Evolutionary conservation across 2,329 filamentous ascomycete species (phyloP).

Genomic region (Ceratocystis cubensis): DNA sequence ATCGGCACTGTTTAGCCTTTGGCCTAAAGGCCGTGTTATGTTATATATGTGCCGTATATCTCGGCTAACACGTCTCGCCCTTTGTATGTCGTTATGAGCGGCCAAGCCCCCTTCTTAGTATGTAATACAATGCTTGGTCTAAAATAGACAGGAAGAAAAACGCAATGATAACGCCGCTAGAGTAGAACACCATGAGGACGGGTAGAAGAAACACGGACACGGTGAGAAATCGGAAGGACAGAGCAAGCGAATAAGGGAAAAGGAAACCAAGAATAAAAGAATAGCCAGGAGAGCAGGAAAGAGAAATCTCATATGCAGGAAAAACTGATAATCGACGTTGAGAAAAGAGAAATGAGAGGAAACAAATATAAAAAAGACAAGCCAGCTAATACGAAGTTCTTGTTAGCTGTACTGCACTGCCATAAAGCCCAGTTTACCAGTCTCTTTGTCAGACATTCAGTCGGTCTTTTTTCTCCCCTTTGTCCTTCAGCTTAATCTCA

Average conservation of each 20-base stretch:
- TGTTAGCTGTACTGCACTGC: neutral
- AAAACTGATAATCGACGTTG: neutral
- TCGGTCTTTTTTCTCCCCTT: neutral
- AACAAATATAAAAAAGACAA: neutral
- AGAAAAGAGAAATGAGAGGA: slow-evolving; percentile 8
- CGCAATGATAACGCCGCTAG: neutral
- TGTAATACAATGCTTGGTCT: slow-evolving; percentile 9
- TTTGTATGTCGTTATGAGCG: neutral
- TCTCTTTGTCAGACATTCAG: neutral
- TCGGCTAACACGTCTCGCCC: too few species aligned
- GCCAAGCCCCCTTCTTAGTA: neutral
- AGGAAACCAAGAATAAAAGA: neutral
- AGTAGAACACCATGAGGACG: slow-evolving; percentile 1
- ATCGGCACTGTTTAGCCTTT: neutral
- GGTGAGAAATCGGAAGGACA: neutral
- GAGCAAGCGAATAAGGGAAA: neutral
- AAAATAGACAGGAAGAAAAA: neutral
- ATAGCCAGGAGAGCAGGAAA: neutral
- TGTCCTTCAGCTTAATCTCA: neutral
- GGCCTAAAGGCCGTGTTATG: too few species aligned
- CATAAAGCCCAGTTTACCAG: neutral
- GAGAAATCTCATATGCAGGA: neutral
- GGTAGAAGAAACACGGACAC: neutral
- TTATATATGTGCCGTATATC: too few species aligned
- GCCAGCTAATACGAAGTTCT: neutral